These are phyloP conservation scores for Naganishia vaughanmartiniae DNA, from an alignment of 768 basidiomycete species.

Conservation along the genomic window DNA sequence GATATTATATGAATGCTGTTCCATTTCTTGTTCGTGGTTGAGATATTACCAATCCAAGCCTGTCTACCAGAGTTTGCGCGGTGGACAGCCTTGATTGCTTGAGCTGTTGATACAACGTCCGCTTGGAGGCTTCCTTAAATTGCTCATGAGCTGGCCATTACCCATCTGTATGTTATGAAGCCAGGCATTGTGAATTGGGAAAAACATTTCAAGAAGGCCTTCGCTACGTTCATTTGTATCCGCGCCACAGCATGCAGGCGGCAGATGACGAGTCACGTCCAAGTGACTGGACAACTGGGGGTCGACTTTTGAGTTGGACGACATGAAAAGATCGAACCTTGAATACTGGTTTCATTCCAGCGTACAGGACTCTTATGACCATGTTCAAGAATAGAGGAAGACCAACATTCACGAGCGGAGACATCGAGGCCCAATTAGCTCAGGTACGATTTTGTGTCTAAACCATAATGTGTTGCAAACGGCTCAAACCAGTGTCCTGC, in stretches of 20 bases:
- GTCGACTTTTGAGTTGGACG: background rate
- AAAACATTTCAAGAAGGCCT: too few relatives aligned
- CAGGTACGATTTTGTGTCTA: constrained; percentile 36
- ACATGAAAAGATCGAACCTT: background rate
- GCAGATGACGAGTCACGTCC: constrained; percentile 21
- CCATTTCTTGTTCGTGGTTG: background rate
- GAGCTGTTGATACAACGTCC: background rate
- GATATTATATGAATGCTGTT: constrained; percentile 1
- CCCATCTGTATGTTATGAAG: too few relatives aligned
- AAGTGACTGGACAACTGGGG: too few relatives aligned
- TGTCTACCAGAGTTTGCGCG: too few relatives aligned
- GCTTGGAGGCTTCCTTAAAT: background rate
- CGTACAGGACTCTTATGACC: background rate
- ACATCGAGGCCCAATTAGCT: constrained; percentile 49
- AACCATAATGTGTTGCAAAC: background rate
- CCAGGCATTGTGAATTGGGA: too few relatives aligned
- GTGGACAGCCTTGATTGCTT: too few relatives aligned
- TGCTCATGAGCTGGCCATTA: too few relatives aligned
- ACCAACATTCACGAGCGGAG: constrained; percentile 46
- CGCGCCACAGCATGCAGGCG: too few relatives aligned
- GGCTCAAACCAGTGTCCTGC: too few relatives aligned
- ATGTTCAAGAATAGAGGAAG: constrained; percentile 32
- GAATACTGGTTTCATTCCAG: background rate
- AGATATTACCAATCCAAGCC: background rate
- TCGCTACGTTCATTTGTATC: background rate